Base-by-base conservation (phyloP, 805 yeast genomes). In the Wickerhamomyces strasburgensis region DNA sequence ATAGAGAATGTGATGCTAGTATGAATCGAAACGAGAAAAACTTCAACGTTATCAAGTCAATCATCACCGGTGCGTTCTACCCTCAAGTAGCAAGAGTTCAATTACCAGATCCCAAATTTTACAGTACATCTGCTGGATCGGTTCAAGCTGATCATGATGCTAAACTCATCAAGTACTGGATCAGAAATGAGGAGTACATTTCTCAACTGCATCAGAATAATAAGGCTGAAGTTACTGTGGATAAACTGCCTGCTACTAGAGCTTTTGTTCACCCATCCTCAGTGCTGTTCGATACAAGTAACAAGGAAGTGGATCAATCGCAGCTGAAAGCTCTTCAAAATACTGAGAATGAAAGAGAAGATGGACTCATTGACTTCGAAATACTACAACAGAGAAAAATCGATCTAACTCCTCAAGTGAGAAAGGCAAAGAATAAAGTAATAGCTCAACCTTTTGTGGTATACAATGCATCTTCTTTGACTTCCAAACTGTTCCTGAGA, bases 181-280 rank as follows among this genome's bases (percentile, higher is more conserved):
- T 83, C 30, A 63, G 84, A 46, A 77, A 76, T 49, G 86, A 80
- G 35, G 70, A 67, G 34, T 78, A 68, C 41, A 52, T 47, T 44
- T 47, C 43, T 3, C 31, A 33, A 15, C 30, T 43, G n/a, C 37
- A 24, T 16, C 31, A 28, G 16, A 37, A 37, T 15, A 44, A 32
- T 19, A 40, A 19, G 1, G 45, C 39, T 7, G 37, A 43, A 0
- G 45, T 47, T 3, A 44, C 51, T 2, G 38, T 48, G 13, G 48
- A 54, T 8, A 47, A 57, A 2, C 51, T 71, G 5, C 87, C 87
- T 2, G 77, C 83, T 0, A 66, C 73, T 0, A 64, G 96, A 33
- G 87, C 89, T 0, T 89, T 86, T 46, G 60, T 86, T 16, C 97
- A 90, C 53, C 97, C 98, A 2, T 78, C 93, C 0, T 87, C 96